phyloP scores from a whole-genome alignment of 805 yeast genomes.

The Myxozyma geophila region DNA sequence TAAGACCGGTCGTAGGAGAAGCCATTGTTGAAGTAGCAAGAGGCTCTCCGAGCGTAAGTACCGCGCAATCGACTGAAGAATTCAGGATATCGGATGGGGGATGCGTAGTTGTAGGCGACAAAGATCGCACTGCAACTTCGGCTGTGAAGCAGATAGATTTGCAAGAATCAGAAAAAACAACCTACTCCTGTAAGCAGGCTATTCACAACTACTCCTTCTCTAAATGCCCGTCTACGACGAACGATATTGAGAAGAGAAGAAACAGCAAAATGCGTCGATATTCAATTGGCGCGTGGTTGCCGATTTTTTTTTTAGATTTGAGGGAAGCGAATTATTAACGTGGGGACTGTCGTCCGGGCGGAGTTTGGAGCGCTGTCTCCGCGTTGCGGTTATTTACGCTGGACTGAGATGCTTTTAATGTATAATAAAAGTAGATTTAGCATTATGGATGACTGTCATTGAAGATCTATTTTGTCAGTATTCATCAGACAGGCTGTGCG shows the following conservation, averaged over 20 bases:
- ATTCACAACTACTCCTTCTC: not conserved
- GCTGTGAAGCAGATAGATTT: not conserved
- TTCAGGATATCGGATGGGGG: not conserved
- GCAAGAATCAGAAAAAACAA: not conserved
- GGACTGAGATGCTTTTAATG: too few relatives aligned
- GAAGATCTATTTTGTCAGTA: too few relatives aligned
- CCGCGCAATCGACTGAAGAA: not conserved
- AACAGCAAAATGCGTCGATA: not conserved
- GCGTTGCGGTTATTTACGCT: too few relatives aligned
- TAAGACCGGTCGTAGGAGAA: not conserved
- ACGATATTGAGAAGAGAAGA: not conserved
- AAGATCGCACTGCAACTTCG: not conserved
- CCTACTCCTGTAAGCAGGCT: not conserved
- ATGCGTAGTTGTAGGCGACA: not conserved
- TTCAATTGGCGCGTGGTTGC: not conserved
- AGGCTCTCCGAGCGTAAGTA: not conserved
- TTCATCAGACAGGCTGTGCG: too few relatives aligned
- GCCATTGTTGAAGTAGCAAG: not conserved
- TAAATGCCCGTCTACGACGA: constrained; percentile 7
- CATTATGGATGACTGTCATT: too few relatives aligned
- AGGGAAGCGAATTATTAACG: not conserved
- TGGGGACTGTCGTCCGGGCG: constrained; percentile 5
- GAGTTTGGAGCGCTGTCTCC: too few relatives aligned
- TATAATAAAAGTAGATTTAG: too few relatives aligned
- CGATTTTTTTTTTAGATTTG: constrained; percentile 7